Base-by-base conservation (phyloP, 1,284 basidiomycete species). In the Meira nashicola region DNA sequence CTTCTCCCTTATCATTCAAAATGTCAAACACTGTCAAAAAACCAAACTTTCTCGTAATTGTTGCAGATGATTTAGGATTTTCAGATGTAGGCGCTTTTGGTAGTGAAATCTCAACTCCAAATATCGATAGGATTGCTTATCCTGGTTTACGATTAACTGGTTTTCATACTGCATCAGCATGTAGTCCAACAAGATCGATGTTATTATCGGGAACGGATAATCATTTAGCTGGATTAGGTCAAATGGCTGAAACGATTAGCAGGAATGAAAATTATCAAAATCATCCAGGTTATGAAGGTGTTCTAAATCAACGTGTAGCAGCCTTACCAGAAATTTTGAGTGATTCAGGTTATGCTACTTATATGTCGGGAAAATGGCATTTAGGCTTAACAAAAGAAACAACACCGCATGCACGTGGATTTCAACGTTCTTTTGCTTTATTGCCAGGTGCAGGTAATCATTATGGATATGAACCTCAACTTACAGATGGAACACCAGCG, bases 381-480 rank as follows among this genome's bases (percentile, higher is more conserved):
- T 64, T 79, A 8, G 77, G 76, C 28, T 66, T 78, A n/a, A 60
- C 67, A 10, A 43, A 43, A 43, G 66, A 67, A 47, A 56, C 51
- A 38, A 58, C 60, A 23, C 75, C 65, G 23, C 57, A 55, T 48
- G 50, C 68, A 11, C 58, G 77, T n/a, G 77, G 77, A 2, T 79
- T 79, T 47, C 60, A 78, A 11, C 69, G 70, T 37, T 64, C 67
- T 15, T 78, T 46, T 73, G 61, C 64, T 5, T 55, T 78, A 12
- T 62, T 79, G 0, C 74, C 77, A 9, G 76, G 73, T 25, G 69
- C 68, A 14, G 67, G 68, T 0, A 77, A 76, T 54, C 76, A 78
- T 59, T 77, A 60, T 59, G 60, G 33, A 49, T 46, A 10, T 46
- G 44, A 46, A 21, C 44, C 33, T 10, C 19, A 19, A 28, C 39